Evolutionary conservation across 2,329 filamentous ascomycete genomes (phyloP), one percentile per base, ranked within the genome.

Genomic region (Coniochaeta sp.): DNA sequence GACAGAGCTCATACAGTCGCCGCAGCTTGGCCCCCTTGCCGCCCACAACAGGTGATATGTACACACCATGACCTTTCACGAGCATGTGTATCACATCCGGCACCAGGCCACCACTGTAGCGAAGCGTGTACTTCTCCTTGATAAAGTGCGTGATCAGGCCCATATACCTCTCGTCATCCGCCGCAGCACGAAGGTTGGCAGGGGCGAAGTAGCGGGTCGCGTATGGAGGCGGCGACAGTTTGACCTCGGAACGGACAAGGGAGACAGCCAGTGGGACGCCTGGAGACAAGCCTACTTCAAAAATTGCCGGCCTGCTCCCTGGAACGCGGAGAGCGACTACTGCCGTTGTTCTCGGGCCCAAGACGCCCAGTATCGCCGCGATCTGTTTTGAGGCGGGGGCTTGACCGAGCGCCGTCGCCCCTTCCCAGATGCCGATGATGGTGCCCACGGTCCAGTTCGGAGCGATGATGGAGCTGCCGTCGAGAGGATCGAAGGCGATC

Each of bases 401-500:
- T 58, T 75, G 74, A 2, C 67, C 63, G 1, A 85, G 72, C 0
- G 80, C 79, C 0, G 78, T 75, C 0, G 64, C 40, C 2, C 81
- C 81, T 33, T 79, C 76, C 82, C 85, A 88, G 43, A 88, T 71
- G 8, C 84, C 84, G 17, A 86, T 71, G 62, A 88, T 87, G 55
- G 83, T 79, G 24, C 82, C 82, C 9, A 85, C 82, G 0, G 79
- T 76, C 81, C 81, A 85, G 67, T 84, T 84, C 1, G 82, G 76
- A 0, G 75, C 79, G 50, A 85, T 83, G 65, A 85, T 84, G 63
- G 81, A 86, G 69, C 81, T 84, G 12, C 85, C 85, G 64, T 88
- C 85, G 0, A 88, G 77, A 0, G 85, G 85, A 64, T 88, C 85
- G 64, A 87, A 88, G 0, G 83, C 84, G 9, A 86, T 71, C 0